Evolutionary conservation across 805 yeast species (phyloP).

Genomic region (Zygoascus ofunaensis): DNA sequence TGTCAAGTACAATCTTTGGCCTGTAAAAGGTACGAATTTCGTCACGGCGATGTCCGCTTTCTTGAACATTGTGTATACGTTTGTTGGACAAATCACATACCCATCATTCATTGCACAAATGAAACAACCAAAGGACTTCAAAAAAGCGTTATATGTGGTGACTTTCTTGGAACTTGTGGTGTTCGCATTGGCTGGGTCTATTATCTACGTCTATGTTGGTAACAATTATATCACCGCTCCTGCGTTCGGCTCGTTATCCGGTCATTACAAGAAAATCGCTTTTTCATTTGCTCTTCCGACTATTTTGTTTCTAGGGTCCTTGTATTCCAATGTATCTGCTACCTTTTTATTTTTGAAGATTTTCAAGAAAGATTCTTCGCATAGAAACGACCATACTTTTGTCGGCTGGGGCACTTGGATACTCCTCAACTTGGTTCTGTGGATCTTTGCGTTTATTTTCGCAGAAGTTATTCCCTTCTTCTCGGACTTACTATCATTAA

Average conservation of each 20-base stretch:
- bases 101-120: slow-evolving; percentile 55
- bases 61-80: slow-evolving; percentile 51
- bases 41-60: slow-evolving; percentile 48
- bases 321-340: slow-evolving; percentile 47
- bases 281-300: slow-evolving; percentile 58
- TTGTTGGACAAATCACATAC: slow-evolving; percentile 56
- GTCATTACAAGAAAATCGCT: slow-evolving; percentile 42
- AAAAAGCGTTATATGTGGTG: slow-evolving; percentile 45
- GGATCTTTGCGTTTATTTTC: slow-evolving; percentile 48
- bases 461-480: slow-evolving; percentile 62
- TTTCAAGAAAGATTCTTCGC: slow-evolving; percentile 35
- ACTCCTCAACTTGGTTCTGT: slow-evolving; percentile 34
- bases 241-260: slow-evolving; percentile 45
- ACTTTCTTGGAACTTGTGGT: slow-evolving; percentile 42
- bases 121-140: slow-evolving; percentile 49
- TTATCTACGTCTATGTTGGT: slow-evolving; percentile 52
- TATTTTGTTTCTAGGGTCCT: slow-evolving; percentile 44
- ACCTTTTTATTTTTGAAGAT: slow-evolving; percentile 42
- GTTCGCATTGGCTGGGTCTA: slow-evolving; percentile 47
- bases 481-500: slow-evolving; percentile 45
- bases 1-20: slow-evolving; percentile 41
- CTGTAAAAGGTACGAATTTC: slow-evolving; percentile 43
- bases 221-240: slow-evolving; percentile 45
- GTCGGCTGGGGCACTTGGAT: slow-evolving; percentile 49
- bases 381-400: slow-evolving; percentile 40